Conservation (phyloP, 1,284 basidiomycete genomes). For the Cutaneotrichosporon spelunceum region DNA sequence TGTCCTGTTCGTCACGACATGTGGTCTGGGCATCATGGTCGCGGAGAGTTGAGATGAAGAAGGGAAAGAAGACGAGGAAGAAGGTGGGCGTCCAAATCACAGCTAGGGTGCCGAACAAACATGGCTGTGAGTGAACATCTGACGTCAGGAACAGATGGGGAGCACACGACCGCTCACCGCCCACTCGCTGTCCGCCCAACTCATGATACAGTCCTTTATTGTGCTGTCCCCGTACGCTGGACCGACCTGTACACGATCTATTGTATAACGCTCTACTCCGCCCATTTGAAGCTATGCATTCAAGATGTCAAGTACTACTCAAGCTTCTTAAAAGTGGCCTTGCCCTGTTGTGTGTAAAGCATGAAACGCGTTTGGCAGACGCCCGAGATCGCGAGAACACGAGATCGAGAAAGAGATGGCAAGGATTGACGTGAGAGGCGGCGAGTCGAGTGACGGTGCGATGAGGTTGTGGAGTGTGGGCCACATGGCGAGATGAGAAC, state of each 20-base stretch:
- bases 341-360: slow-evolving; percentile 20
- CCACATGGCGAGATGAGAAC: not conserved
- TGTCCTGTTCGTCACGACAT: not conserved
- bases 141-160: slow-evolving; percentile 1
- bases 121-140: not conserved
- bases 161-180: not conserved
- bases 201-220: too few relatives aligned
- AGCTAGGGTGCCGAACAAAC: not conserved
- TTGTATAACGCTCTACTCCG: not conserved
- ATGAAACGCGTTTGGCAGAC: not conserved
- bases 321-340: slow-evolving; percentile 14
- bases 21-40: not conserved
- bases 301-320: slow-evolving; percentile 16
- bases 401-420: not conserved
- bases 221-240: too few relatives aligned
- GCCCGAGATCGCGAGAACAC: not conserved
- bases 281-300: slow-evolving; percentile 20
- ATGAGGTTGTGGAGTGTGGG: not conserved
- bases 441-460: not conserved
- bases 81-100: not conserved
- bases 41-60: not conserved
- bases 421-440: not conserved
- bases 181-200: not conserved
- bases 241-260: too few relatives aligned
- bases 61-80: not conserved